Evolutionary conservation across 1,139 yeast genomes (phyloP).

Genomic region (Taphrina sp.): DNA sequence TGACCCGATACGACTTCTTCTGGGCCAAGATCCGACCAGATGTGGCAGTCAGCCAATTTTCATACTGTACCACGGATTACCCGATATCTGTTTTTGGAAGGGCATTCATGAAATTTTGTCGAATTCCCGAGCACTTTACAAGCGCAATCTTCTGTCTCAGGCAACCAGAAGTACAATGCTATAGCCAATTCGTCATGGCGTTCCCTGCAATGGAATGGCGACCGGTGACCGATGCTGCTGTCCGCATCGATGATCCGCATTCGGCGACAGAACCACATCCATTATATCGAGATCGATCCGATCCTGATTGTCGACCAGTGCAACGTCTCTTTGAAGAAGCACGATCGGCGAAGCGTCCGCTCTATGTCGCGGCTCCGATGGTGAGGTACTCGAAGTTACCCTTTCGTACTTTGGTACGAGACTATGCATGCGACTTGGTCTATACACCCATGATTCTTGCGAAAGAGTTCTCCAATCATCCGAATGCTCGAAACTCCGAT

Average conservation of each 20-base stretch:
- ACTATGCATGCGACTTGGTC: conserved; percentile 74
- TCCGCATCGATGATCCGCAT: conserved; percentile 7
- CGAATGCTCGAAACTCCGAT: conserved; percentile 75
- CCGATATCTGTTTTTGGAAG: no score
- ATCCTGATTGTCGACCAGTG: neutral
- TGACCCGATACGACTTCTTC: no score
- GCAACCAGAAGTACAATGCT: no score
- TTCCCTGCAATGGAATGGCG: conserved; percentile 3
- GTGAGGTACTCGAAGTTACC: conserved; percentile 93
- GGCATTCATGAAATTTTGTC: no score
- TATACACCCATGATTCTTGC: conserved; percentile 97
- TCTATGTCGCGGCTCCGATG: conserved; percentile 91
- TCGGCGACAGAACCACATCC: conserved; percentile 8
- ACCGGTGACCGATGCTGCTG: neutral
- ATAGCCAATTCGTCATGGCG: no score
- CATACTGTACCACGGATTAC: no score
- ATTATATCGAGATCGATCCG: conserved; percentile 9
- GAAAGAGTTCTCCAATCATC: conserved; percentile 85
- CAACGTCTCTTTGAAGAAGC: conserved; percentile 51
- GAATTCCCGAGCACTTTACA: no score
- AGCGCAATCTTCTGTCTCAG: no score
- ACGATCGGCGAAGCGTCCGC: conserved; percentile 56
- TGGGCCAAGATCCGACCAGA: no score
- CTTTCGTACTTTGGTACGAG: conserved; percentile 75
- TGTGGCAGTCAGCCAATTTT: no score